Evolutionary conservation across 495 filamentous ascomycete species (phyloP), one percentile per base, ranked within the genome.

Genomic region (Penicillium soppii): DNA sequence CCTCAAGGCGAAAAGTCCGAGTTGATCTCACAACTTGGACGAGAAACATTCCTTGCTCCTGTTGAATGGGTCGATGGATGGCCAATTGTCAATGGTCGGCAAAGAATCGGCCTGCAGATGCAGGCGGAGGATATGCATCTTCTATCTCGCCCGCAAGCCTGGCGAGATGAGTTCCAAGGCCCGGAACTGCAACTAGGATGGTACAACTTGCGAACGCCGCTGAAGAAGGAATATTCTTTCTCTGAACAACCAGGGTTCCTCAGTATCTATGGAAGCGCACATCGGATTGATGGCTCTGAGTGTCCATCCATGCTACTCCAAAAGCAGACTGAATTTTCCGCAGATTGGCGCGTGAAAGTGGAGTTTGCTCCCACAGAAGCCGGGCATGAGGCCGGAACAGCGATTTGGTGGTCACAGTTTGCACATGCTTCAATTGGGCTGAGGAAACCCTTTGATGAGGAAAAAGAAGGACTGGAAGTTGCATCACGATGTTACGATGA

Each of bases 61-160:
- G 47, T 50, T 8, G 26, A 43, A 37, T 50, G 47, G 47, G 25
- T 43, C 5, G 38, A 50, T 50, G 47, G 39, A 17, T 50, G 47
- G 47, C 47, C 47, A 7, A 43, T 50, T 36, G 39, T 50, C 38
- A 50, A 50, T 17, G 9, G 1, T 7, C 26, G 47, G 9, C 25
- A 50, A 19, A 16, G 16, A 5, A 48, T 48, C 44, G 23, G 30
- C 36, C 44, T 47, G 4, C 30, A 37, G 5, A 37, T 47, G n/a
- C 29, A 47, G 30, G 44, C 30, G 9, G 44, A 47, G 12, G 30
- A 12, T 47, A 47, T 37, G 44, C 26, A 37, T 8, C 19, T 47
- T 8, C 16, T 47, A 4, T 7, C 30, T 1, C 44, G n/a, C 17
- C 30, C 44, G 27, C 17, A 47, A 4, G 23, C 25, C 22, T 47